Conservation (phyloP, 2,329 filamentous ascomycete species). For the Arthrobotrys musiformis region DNA sequence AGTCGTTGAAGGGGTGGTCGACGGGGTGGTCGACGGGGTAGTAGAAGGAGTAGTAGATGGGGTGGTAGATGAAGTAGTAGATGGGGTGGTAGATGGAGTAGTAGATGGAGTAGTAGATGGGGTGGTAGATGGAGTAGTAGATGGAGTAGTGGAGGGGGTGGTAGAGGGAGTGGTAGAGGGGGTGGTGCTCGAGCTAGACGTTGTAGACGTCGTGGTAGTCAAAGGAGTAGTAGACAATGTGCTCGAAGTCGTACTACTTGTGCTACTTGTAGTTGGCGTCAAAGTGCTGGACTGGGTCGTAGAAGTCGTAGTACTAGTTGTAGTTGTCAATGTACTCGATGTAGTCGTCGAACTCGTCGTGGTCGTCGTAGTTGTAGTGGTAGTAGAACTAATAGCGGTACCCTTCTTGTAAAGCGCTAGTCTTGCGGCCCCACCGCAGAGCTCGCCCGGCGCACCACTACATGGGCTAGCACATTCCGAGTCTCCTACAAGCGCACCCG, state of each 20-base stretch:
- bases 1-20: constrained; percentile 1
- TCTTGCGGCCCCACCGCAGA: constrained; percentile 57
- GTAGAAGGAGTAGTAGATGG: neutral
- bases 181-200: neutral
- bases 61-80: constrained; percentile 14
- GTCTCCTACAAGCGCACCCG: constrained; percentile 2
- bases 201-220: neutral
- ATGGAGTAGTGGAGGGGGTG: neutral
- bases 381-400: neutral
- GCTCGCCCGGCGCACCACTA: constrained; percentile 55
- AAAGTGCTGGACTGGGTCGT: neutral
- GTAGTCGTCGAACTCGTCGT: neutral
- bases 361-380: neutral
- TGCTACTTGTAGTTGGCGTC: constrained; percentile 4
- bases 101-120: neutral
- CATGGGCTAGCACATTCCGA: constrained; percentile 57
- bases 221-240: neutral
- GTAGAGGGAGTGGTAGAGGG: neutral
- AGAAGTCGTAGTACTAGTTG: constrained; percentile 3
- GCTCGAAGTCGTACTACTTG: neutral
- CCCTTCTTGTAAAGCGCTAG: constrained; percentile 58
- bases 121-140: constrained; percentile 1
- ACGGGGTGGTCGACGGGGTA: neutral
- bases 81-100: constrained; percentile 9
- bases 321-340: neutral